These are phyloP conservation scores for Strobilomyces echinocephalus DNA, from an alignment of 768 basidiomycete genomes.

Conservation along the genomic window DNA sequence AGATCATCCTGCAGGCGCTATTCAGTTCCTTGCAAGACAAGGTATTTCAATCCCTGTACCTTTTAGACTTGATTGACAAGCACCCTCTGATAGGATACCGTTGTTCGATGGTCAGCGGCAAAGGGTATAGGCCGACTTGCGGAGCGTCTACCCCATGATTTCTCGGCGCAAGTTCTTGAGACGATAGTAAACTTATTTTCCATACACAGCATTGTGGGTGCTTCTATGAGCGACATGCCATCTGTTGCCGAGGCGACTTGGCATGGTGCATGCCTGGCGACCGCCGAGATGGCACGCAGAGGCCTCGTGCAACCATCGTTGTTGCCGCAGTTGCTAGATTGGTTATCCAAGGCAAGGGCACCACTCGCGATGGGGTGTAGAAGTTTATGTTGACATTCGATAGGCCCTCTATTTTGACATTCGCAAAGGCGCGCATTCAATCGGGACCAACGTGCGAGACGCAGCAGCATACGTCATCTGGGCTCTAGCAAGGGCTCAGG, in stretches of 20 bases:
- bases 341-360: conserved; percentile 69
- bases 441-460: conserved; percentile 93
- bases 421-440: conserved; percentile 85
- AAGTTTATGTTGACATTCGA: conserved; percentile 10
- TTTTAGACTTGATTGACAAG: neutral
- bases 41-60: conserved; percentile 37
- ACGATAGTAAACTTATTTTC: conserved; percentile 72
- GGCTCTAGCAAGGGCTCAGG: conserved; percentile 83
- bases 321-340: conserved; percentile 63
- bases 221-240: conserved; percentile 65
- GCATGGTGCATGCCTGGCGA: conserved; percentile 92
- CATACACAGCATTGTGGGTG: conserved; percentile 64
- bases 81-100: conserved; percentile 65
- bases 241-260: conserved; percentile 81
- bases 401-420: conserved; percentile 92
- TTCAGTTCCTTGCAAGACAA: conserved; percentile 76
- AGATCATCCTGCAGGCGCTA: conserved; percentile 65
- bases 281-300: conserved; percentile 88
- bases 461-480: conserved; percentile 92
- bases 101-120: conserved; percentile 92
- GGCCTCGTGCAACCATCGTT: conserved; percentile 58
- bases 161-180: conserved; percentile 76
- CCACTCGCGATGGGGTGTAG: conserved; percentile 4
- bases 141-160: conserved; percentile 71
- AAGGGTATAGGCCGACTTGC: conserved; percentile 87